Evolutionary conservation across 306 rosid genomes (phyloP).

Genomic region (Prunus kanzakura): DNA sequence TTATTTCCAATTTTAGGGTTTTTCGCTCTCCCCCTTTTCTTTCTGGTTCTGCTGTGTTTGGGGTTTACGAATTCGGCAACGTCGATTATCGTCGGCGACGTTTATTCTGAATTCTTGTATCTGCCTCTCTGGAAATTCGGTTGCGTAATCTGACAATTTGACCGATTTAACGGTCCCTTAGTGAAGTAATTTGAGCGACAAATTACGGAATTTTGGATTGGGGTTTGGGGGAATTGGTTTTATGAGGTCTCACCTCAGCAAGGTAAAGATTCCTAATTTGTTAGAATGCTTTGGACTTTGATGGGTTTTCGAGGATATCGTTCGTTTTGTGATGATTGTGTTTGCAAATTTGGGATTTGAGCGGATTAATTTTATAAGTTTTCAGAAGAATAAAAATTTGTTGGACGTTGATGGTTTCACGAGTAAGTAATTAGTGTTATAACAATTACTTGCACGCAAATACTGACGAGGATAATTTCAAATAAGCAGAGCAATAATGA

Average conservation of each 20-base stretch:
- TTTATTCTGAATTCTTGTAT: not conserved
- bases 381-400: not conserved
- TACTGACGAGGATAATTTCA: too few species aligned
- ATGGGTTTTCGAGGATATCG: not conserved
- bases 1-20: not conserved
- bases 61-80: not conserved
- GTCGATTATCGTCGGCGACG: not conserved
- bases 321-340: not conserved
- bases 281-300: not conserved
- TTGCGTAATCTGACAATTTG: not conserved
- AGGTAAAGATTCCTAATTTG: not conserved
- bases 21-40: not conserved
- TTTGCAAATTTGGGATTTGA: not conserved
- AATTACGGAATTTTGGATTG: slow-evolving; percentile 2
- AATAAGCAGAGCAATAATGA: too few species aligned
- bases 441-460: not conserved
- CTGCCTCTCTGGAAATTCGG: not conserved
- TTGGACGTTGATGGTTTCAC: not conserved
- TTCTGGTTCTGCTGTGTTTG: not conserved
- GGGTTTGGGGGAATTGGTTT: not conserved
- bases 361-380: not conserved
- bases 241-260: not conserved
- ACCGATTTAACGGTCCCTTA: not conserved
- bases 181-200: not conserved
- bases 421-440: not conserved